Evolutionary conservation across 2,329 filamentous ascomycete species (phyloP).

Genomic region (Pestalotiopsis sp.): DNA sequence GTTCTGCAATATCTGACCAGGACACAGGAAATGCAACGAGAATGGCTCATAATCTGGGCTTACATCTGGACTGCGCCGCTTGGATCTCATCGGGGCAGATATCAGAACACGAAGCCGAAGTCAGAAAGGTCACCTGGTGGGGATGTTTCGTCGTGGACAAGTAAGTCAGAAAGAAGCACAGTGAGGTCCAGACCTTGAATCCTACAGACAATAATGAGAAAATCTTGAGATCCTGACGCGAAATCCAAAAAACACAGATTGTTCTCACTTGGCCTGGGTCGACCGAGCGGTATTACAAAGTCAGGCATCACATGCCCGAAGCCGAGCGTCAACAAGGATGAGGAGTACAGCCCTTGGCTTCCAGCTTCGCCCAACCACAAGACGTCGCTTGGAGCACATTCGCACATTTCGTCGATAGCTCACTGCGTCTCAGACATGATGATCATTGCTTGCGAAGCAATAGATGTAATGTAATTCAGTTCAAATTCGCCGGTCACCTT

Average conservation of each 20-base stretch:
- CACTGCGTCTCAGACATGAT: not conserved
- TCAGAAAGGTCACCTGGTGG: not conserved
- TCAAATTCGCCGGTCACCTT: not conserved
- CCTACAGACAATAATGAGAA: not conserved
- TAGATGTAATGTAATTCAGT: not conserved
- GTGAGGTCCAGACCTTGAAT: no score
- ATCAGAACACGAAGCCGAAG: not conserved
- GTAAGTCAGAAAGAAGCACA: not conserved
- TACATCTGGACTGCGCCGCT: not conserved
- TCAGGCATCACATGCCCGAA: not conserved
- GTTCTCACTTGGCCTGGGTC: not conserved
- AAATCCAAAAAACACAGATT: not conserved
- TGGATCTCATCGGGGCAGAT: not conserved
- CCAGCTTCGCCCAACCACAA: not conserved
- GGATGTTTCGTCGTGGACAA: not conserved
- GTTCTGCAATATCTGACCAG: not conserved
- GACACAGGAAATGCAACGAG: not conserved
- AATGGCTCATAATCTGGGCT: not conserved
- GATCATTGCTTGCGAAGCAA: not conserved
- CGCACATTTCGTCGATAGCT: not conserved
- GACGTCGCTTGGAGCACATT: not conserved
- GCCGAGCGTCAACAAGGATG: not conserved
- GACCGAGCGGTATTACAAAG: not conserved
- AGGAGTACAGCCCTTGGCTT: not conserved
- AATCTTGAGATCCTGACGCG: not conserved